phyloP scores from a whole-genome alignment of 371 early-diverging fungal genomes.

The Mortierella polycephala region DNA sequence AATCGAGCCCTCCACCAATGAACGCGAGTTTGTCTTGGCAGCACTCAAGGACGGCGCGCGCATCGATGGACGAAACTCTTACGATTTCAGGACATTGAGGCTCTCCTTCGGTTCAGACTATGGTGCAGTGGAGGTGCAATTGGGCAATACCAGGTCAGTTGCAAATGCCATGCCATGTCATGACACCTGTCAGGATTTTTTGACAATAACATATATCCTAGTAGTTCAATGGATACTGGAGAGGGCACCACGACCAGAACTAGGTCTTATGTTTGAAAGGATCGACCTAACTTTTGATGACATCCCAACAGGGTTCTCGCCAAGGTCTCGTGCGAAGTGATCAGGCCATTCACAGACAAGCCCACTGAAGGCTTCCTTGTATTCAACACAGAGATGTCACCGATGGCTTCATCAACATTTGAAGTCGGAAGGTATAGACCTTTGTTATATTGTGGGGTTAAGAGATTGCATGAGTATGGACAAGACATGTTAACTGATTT shows the following conservation, averaged over 20 bases:
- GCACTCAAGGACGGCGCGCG: conserved; percentile 75
- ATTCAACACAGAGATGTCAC: conserved; percentile 87
- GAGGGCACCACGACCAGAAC: too few relatives aligned
- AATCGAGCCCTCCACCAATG: conserved; percentile 70
- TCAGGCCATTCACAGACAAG: conserved; percentile 79
- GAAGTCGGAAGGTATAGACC: conserved; percentile 71
- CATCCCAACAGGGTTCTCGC: conserved; percentile 75
- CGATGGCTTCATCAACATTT: conserved; percentile 84
- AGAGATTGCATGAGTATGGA: not conserved
- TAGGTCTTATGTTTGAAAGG: not conserved
- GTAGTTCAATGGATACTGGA: too few relatives aligned
- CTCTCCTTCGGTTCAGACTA: conserved; percentile 76
- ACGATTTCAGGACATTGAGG: conserved; percentile 78
- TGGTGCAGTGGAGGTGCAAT: conserved; percentile 83
- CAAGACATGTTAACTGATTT: not conserved
- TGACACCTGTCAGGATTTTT: not conserved
- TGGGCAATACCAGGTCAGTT: conserved; percentile 81
- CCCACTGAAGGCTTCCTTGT: conserved; percentile 88
- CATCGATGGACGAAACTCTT: conserved; percentile 83
- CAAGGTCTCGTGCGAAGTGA: conserved; percentile 86
- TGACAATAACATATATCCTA: too few relatives aligned
- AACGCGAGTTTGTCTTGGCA: conserved; percentile 71
- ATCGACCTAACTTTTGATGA: not conserved
- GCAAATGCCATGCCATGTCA: not conserved
- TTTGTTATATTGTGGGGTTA: not conserved